Conservation (phyloP, 208 protist species). For the Trypanosoma congolense region DNA sequence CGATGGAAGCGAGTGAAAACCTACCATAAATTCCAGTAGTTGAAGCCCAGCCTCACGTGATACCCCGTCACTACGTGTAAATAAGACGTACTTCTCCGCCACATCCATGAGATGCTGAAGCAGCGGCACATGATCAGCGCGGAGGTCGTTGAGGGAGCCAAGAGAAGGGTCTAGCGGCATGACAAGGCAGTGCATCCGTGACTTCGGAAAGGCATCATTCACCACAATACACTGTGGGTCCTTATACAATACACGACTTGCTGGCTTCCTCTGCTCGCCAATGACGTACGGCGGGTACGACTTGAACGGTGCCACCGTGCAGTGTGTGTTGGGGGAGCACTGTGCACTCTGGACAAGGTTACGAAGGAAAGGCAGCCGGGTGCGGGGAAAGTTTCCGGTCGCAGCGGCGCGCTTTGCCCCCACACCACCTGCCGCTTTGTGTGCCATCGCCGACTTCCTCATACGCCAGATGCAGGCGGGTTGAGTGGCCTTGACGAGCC, state of each 20-base stretch:
- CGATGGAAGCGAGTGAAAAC: conserved; percentile 84
- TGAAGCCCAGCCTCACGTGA: conserved; percentile 18
- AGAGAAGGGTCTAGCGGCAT: conserved; percentile 70
- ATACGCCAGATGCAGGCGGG: neutral
- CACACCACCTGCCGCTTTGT: neutral
- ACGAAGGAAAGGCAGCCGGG: conserved; percentile 62
- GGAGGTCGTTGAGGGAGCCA: conserved; percentile 55
- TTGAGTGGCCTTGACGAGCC: too few relatives aligned
- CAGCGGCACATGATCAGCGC: conserved; percentile 35
- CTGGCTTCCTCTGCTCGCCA: conserved; percentile 27
- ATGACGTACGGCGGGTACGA: conserved; percentile 33
- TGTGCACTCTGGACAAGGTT: conserved; percentile 56
- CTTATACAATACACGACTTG: conserved; percentile 65
- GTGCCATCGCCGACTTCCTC: neutral
- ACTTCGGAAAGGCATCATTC: conserved; percentile 86
- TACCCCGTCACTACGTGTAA: conserved; percentile 21
- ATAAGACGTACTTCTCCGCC: conserved; percentile 47
- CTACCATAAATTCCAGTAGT: conserved; percentile 48
- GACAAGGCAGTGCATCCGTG: conserved; percentile 75
- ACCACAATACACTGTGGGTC: conserved; percentile 69
- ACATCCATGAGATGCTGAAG: conserved; percentile 53
- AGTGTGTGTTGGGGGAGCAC: conserved; percentile 24
- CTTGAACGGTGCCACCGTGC: conserved; percentile 29
- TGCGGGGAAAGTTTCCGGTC: conserved; percentile 47
- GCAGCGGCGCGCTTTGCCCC: neutral